phyloP scores from a whole-genome alignment of 2,329 filamentous ascomycete species.

The Fusarium anthophilum region DNA sequence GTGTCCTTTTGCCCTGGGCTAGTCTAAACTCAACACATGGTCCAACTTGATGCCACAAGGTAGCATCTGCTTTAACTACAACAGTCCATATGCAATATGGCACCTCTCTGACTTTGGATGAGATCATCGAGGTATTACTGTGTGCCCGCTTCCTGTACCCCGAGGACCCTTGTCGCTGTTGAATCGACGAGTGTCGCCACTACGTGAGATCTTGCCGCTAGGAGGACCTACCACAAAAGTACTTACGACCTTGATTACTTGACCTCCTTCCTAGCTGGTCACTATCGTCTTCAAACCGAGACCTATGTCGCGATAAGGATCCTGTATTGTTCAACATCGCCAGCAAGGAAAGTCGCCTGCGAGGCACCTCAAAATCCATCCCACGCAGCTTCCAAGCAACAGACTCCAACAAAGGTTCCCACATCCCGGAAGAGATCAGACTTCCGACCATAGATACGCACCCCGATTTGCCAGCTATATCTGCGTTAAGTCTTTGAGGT shows the following conservation, averaged over 20 bases:
- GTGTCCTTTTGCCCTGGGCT: neutral
- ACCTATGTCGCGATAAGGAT: slow-evolving; percentile 23
- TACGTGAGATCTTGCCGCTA: slow-evolving; percentile 2
- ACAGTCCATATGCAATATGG: neutral
- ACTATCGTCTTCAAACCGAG: neutral
- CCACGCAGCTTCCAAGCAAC: neutral
- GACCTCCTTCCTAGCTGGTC: slow-evolving; percentile 36
- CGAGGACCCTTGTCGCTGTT: slow-evolving; percentile 8
- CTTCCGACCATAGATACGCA: neutral
- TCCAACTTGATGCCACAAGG: neutral
- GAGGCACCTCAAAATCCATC: neutral
- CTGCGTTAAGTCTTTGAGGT: neutral
- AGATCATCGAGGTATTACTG: slow-evolving; percentile 9
- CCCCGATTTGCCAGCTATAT: neutral
- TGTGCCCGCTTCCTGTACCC: slow-evolving; percentile 2
- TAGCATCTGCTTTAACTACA: neutral
- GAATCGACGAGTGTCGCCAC: neutral
- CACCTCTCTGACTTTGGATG: slow-evolving; percentile 5
- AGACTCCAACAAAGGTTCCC: slow-evolving; percentile 18
- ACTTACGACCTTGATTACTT: slow-evolving; percentile 8
- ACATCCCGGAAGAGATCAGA: neutral
- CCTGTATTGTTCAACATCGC: slow-evolving; percentile 6
- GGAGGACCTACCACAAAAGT: slow-evolving; percentile 23
- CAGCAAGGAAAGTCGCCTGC: neutral
- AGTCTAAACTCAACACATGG: neutral